These are phyloP conservation scores for Sporisorium iseilematis-ciliati DNA, from an alignment of 1,284 basidiomycete species.

Conservation along the genomic window DNA sequence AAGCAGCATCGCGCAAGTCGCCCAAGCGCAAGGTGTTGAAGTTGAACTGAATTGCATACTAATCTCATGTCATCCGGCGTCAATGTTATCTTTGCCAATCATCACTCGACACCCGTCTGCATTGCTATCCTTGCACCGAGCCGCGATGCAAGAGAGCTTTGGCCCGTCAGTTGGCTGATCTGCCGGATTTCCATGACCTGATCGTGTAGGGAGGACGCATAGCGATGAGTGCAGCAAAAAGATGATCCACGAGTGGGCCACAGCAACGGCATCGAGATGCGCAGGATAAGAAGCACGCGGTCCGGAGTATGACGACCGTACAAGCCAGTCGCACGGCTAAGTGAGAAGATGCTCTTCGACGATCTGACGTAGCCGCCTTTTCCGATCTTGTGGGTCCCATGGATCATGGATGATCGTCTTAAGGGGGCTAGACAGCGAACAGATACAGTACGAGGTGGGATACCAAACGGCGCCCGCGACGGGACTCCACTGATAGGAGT, in stretches of 20 bases:
- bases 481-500: neutral
- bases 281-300: neutral
- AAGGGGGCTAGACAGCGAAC: no score
- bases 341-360: no score
- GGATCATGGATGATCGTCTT: no score
- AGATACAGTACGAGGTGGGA: neutral
- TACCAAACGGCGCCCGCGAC: neutral
- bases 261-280: no score
- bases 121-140: neutral
- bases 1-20: conserved; percentile 32
- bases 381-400: neutral
- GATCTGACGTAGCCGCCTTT: neutral
- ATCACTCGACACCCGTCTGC: no score
- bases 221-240: no score
- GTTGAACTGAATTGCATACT: conserved; percentile 19
- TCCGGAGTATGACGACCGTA: neutral
- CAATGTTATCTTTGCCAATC: neutral
- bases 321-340: conserved; percentile 9
- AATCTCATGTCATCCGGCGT: neutral
- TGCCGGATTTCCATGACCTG: neutral
- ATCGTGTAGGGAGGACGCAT: neutral
- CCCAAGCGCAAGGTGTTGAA: conserved; percentile 37
- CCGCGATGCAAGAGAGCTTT: neutral
- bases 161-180: neutral
- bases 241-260: no score